Percentiles rank a stretch among this genome's conserved stretches.
These are phyloP conservation scores for Ganoderma boninense DNA, from an alignment of 1,284 basidiomycete species.

Conservation along the genomic window DNA sequence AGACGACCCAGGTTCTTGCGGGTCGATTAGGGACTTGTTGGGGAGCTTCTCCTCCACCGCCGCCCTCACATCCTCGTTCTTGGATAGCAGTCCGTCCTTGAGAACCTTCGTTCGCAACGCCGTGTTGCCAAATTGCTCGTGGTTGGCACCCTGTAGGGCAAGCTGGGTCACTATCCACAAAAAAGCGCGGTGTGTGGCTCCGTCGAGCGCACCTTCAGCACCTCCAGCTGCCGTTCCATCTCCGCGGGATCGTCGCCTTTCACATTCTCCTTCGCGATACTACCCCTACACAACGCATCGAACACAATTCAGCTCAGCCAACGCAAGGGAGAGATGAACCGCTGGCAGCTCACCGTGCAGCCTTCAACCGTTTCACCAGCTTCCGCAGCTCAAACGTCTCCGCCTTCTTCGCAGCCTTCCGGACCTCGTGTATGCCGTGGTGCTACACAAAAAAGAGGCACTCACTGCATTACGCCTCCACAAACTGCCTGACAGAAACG, in stretches of 20 bases:
- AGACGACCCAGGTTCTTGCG: conserved; percentile 51
- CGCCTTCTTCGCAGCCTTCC: conserved; percentile 81
- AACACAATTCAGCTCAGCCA: background rate
- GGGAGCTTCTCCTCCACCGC: conserved; percentile 56
- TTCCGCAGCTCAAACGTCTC: conserved; percentile 87
- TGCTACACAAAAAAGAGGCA: conserved; percentile 48
- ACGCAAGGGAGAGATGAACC: background rate
- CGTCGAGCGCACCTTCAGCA: conserved; percentile 63
- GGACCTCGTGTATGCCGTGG: conserved; percentile 72
- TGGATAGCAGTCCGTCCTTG: conserved; percentile 71
- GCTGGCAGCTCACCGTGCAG: conserved; percentile 60
- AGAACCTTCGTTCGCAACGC: conserved; percentile 77
- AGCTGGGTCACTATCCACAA: background rate
- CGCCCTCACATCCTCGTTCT: conserved; percentile 52
- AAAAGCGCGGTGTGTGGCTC: conserved; percentile 8
- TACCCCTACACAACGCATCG: background rate
- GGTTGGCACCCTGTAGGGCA: conserved; percentile 59
- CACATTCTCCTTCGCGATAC: conserved; percentile 34
- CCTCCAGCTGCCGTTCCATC: conserved; percentile 73
- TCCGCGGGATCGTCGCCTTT: conserved; percentile 52
- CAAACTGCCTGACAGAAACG: background rate
- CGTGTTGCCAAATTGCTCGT: conserved; percentile 65
- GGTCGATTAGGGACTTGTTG: conserved; percentile 38
- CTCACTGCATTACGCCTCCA: conserved; percentile 42
- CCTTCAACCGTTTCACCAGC: conserved; percentile 83